Evolutionary conservation across 495 filamentous ascomycete genomes (phyloP).

Genomic region (Stereocaulon alpinum): DNA sequence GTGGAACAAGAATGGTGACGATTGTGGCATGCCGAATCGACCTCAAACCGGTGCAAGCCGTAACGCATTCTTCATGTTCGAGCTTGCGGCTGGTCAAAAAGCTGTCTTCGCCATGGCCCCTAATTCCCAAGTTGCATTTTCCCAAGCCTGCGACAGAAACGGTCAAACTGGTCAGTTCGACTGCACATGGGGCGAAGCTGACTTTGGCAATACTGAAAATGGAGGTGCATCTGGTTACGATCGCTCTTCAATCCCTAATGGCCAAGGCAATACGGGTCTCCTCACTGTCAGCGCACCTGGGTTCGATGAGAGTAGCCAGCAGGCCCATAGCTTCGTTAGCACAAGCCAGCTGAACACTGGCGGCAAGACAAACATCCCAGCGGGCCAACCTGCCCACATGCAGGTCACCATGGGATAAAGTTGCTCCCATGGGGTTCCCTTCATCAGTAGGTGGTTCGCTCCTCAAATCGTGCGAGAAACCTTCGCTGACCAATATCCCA

Average conservation of each 20-base stretch:
- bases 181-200: slow-evolving; percentile 45
- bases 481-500: not conserved
- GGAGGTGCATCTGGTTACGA: slow-evolving; percentile 20
- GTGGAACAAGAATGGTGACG: slow-evolving; percentile 44
- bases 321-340: slow-evolving; percentile 7
- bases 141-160: slow-evolving; percentile 17
- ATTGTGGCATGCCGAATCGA: slow-evolving; percentile 22
- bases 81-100: slow-evolving; percentile 27
- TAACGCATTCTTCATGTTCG: slow-evolving; percentile 34
- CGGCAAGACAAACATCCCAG: slow-evolving; percentile 6
- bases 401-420: slow-evolving; percentile 11
- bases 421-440: not conserved
- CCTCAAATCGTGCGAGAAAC: not conserved
- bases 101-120: slow-evolving; percentile 40
- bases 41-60: slow-evolving; percentile 34
- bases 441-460: not conserved
- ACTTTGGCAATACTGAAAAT: slow-evolving; percentile 33
- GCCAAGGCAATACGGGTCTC: slow-evolving; percentile 13
- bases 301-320: slow-evolving; percentile 10
- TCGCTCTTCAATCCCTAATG: slow-evolving; percentile 16
- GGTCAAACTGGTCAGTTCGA: slow-evolving; percentile 26
- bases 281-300: slow-evolving; percentile 10
- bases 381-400: slow-evolving; percentile 8
- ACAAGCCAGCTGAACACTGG: slow-evolving; percentile 8
- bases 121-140: slow-evolving; percentile 30